Evolutionary conservation across 306 rosid species (phyloP).

Genomic region (Hippophae tibetana): DNA sequence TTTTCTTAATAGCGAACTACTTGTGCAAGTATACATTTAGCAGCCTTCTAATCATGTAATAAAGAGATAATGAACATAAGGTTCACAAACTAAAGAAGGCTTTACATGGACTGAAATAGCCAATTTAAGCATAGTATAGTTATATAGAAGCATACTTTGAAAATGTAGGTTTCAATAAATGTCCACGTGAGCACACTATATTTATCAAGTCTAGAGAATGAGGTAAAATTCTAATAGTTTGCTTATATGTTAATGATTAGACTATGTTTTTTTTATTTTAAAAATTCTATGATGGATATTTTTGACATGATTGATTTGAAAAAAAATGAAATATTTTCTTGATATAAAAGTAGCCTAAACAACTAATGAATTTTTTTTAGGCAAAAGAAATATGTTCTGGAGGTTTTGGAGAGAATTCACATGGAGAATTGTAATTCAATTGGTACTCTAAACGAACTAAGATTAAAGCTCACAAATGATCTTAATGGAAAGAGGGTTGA

Average conservation of each 20-base stretch:
- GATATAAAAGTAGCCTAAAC: not conserved
- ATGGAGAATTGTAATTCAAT: not conserved
- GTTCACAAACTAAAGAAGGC: not conserved
- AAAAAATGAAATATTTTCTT: not conserved
- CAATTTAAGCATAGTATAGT: not conserved
- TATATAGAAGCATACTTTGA: not conserved
- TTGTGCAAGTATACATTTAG: not conserved
- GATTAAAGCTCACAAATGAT: not conserved
- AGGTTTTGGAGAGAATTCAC: not conserved
- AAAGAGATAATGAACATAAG: not conserved
- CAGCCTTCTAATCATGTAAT: not conserved
- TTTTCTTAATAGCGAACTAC: not conserved
- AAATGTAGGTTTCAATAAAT: not conserved
- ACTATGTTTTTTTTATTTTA: not conserved
- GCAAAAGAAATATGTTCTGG: not conserved
- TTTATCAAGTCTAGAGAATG: not conserved
- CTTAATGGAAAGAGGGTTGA: no score
- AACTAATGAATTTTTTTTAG: not conserved
- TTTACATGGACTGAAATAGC: not conserved
- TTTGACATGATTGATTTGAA: not conserved
- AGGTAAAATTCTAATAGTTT: not conserved
- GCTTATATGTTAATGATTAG: not conserved
- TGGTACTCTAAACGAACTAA: not conserved
- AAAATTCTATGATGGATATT: not conserved
- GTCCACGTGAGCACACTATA: not conserved